These are phyloP conservation scores for Sporisorium sorghi DNA, from an alignment of 1,284 basidiomycete species.

Conservation along the genomic window DNA sequence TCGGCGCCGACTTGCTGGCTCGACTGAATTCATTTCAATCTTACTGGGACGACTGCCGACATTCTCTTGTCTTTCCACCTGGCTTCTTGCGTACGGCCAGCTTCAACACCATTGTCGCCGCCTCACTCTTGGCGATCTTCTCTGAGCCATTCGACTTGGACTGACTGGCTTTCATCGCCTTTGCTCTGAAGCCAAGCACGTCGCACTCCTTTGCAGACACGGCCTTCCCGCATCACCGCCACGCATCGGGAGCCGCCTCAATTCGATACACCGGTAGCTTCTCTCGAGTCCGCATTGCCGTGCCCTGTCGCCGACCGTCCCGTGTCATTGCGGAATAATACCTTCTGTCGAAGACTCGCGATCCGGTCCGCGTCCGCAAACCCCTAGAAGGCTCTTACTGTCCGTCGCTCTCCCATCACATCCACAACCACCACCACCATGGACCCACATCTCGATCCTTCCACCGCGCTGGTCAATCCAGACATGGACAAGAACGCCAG, in stretches of 20 bases:
- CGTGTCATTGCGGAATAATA: neutral
- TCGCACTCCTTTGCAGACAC: neutral
- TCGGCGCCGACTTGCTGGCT: neutral
- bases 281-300: neutral
- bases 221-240: neutral
- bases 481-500: conserved; percentile 48
- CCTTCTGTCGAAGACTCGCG: neutral
- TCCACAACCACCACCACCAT: conserved; percentile 18
- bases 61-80: neutral
- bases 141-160: neutral
- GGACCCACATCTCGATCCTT: conserved; percentile 56
- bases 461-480: conserved; percentile 50
- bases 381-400: conserved; percentile 6
- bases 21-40: conserved; percentile 9
- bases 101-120: neutral
- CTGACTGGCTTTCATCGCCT: neutral
- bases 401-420: conserved; percentile 1
- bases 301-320: neutral
- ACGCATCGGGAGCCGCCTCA: neutral
- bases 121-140: neutral
- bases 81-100: conserved; percentile 19
- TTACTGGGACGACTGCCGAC: conserved; percentile 17
- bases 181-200: neutral
- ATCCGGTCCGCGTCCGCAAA: neutral
- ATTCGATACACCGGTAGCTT: neutral